These are phyloP conservation scores for Hypomontagnella monticulosa DNA, from an alignment of 495 filamentous ascomycete species.

Conservation along the genomic window DNA sequence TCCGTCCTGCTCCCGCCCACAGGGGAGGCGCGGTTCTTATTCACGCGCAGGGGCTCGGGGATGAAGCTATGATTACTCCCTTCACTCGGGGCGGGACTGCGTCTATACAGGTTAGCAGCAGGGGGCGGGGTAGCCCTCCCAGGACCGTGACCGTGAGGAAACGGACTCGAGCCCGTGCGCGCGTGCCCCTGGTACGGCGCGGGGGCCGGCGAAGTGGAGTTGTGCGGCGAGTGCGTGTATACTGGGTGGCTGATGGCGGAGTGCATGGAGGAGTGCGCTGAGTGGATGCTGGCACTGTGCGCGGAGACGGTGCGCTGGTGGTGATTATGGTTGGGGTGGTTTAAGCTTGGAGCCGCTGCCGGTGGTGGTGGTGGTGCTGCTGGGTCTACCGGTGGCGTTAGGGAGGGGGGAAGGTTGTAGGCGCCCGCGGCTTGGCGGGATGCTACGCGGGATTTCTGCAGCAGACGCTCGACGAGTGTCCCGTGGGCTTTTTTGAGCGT, in stretches of 20 bases:
- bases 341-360: too few relatives aligned
- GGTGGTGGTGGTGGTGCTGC: not conserved
- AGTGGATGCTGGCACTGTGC: constrained; percentile 22
- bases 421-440: constrained; percentile 10
- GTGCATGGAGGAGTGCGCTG: constrained; percentile 3
- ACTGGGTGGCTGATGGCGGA: constrained; percentile 2
- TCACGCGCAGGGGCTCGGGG: constrained; percentile 35
- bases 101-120: not conserved
- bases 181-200: not conserved
- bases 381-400: too few relatives aligned
- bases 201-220: not conserved
- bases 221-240: too few relatives aligned
- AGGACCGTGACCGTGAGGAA: not conserved
- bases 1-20: too few relatives aligned
- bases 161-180: not conserved
- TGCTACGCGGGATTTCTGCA: constrained; percentile 63
- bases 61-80: not conserved
- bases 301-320: constrained; percentile 18
- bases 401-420: too few relatives aligned
- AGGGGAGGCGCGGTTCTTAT: not conserved
- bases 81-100: not conserved
- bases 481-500: constrained; percentile 76
- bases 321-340: not conserved
- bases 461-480: constrained; percentile 70
- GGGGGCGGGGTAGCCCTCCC: too few relatives aligned